phyloP scores from a whole-genome alignment of 2,329 filamentous ascomycete genomes.

The Trichophyton mentagrophytes region DNA sequence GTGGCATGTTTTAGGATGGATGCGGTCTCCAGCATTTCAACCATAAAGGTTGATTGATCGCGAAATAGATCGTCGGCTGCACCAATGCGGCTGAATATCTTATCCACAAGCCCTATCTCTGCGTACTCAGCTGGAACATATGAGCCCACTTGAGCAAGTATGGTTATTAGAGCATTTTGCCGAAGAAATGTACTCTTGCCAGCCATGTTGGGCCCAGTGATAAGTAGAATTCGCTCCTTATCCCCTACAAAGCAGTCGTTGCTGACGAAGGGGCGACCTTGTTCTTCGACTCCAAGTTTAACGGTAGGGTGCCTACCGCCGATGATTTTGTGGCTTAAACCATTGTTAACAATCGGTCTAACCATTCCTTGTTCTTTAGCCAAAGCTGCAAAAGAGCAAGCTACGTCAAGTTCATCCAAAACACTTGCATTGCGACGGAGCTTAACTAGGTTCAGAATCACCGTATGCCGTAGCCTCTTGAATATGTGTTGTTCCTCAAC shows the following conservation, averaged over 20 bases:
- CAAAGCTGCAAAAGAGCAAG: conserved; percentile 69
- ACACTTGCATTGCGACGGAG: conserved; percentile 82
- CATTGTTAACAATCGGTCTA: conserved; percentile 57
- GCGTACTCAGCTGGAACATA: conserved; percentile 85
- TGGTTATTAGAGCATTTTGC: conserved; percentile 87
- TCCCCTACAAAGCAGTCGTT: conserved; percentile 82
- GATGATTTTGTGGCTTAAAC: conserved; percentile 58
- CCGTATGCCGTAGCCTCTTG: conserved; percentile 55
- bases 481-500: conserved; percentile 77
- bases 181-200: conserved; percentile 93
- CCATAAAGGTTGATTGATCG: conserved; percentile 97
- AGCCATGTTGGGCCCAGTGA: conserved; percentile 90
- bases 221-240: conserved; percentile 55
- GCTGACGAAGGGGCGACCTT: conserved; percentile 67
- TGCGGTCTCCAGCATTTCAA: conserved; percentile 96
- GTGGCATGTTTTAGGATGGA: conserved; percentile 79
- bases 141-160: conserved; percentile 82
- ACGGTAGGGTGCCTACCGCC: conserved; percentile 88
- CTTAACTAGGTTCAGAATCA: conserved; percentile 70
- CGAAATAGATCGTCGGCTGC: conserved; percentile 90
- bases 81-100: conserved; percentile 84
- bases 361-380: conserved; percentile 61
- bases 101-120: conserved; percentile 82
- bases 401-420: conserved; percentile 84
- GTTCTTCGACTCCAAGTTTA: conserved; percentile 63